Conservation (phyloP, 495 filamentous ascomycete species). For the Tricharina praecox region DNA sequence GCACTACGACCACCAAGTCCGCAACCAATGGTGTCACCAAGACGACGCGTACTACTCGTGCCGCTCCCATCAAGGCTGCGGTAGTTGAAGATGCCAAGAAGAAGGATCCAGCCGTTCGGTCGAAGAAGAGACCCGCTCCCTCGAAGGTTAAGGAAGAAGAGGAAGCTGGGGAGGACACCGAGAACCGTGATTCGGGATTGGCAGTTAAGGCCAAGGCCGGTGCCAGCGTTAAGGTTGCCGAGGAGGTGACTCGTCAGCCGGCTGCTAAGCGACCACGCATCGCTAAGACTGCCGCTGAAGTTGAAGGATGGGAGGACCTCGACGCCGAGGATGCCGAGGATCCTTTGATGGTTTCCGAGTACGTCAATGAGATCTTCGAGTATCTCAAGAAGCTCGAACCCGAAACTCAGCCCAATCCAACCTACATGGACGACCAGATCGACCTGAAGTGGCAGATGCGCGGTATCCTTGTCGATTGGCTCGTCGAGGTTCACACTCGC, state of each 20-base stretch:
- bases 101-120: conserved; percentile 20
- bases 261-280: conserved; percentile 16
- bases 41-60: conserved; percentile 17
- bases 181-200: not conserved
- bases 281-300: conserved; percentile 2
- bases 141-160: conserved; percentile 19
- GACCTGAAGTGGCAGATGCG: conserved; percentile 98
- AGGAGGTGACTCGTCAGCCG: conserved; percentile 20
- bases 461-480: conserved; percentile 93
- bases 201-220: conserved; percentile 19
- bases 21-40: conserved; percentile 23
- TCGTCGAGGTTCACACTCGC: conserved; percentile 92
- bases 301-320: conserved; percentile 36
- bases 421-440: conserved; percentile 86
- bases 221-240: too few species aligned
- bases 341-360: conserved; percentile 93
- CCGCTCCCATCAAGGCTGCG: conserved; percentile 21
- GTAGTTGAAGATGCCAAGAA: conserved; percentile 19
- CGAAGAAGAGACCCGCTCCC: conserved; percentile 21
- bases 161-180: conserved; percentile 10
- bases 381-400: conserved; percentile 79
- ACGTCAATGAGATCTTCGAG: conserved; percentile 93
- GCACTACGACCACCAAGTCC: conserved; percentile 33
- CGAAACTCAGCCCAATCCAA: conserved; percentile 66
- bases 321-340: conserved; percentile 81